Evolutionary conservation across 2,329 filamentous ascomycete species (phyloP).

Genomic region (Botrytis galanthina): DNA sequence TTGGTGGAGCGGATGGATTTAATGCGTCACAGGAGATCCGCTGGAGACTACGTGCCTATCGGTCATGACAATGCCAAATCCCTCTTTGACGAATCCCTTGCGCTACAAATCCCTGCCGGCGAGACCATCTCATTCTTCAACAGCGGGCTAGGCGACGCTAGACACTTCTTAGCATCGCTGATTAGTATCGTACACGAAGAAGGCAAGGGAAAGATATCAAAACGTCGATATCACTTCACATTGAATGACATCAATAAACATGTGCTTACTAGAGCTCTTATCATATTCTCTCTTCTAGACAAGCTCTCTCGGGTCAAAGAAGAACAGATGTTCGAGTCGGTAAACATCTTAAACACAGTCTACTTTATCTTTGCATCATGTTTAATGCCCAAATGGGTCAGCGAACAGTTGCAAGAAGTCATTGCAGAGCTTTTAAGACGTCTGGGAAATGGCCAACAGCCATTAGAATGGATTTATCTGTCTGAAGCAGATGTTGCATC

Average conservation of each 20-base stretch:
- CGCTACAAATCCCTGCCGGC: background rate
- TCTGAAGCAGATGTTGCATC: background rate
- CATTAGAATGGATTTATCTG: background rate
- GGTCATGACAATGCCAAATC: background rate
- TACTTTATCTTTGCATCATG: background rate
- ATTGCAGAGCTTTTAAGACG: background rate
- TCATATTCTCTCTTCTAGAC: background rate
- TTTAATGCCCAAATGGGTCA: background rate
- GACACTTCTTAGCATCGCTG: background rate
- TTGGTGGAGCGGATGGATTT: background rate
- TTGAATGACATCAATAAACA: background rate
- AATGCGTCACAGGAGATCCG: background rate
- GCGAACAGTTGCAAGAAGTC: background rate
- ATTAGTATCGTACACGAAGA: background rate
- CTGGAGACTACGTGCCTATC: background rate
- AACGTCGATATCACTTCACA: slow-evolving; percentile 6
- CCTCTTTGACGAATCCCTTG: background rate
- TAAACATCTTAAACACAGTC: background rate
- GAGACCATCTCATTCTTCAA: background rate
- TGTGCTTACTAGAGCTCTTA: background rate
- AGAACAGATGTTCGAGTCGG: background rate
- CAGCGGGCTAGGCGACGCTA: background rate
- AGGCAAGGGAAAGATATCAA: background rate
- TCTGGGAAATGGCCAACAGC: background rate
- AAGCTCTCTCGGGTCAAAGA: background rate